phyloP scores from a whole-genome alignment of 257 asterid species.

The Handroanthus guayacan region DNA sequence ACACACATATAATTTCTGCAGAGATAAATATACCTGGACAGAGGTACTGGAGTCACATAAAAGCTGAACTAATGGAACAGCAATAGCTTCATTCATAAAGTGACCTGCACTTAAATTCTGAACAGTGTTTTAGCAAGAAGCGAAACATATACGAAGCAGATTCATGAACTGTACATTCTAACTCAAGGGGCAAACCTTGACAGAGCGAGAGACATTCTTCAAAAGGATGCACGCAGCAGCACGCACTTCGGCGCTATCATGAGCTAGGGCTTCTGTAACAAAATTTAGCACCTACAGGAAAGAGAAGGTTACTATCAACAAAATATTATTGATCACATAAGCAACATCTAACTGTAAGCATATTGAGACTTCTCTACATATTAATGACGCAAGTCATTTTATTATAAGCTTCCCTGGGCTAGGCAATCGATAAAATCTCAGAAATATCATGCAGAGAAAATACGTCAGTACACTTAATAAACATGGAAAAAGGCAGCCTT shows the following conservation, averaged over 20 bases:
- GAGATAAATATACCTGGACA: conserved; percentile 66
- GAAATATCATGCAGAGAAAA: conserved; percentile 5
- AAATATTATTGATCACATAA: background rate
- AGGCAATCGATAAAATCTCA: conserved; percentile 22
- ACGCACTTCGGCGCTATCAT: conserved; percentile 78
- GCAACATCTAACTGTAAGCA: conserved; percentile 22
- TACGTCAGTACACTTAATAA: background rate
- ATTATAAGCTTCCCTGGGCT: background rate
- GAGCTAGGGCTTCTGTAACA: conserved; percentile 64
- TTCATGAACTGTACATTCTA: conserved; percentile 10
- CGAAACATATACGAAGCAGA: conserved; percentile 26
- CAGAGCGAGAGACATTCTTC: conserved; percentile 84
- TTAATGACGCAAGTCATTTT: conserved; percentile 10
- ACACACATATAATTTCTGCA: background rate
- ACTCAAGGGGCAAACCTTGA: conserved; percentile 65
- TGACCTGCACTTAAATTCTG: conserved; percentile 91
- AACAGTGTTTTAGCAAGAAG: conserved; percentile 42
- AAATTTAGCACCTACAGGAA: conserved; percentile 64
- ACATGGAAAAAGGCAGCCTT: background rate
- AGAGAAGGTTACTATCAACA: conserved; percentile 29
- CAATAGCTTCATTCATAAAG: conserved; percentile 66
- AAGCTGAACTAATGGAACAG: conserved; percentile 75
- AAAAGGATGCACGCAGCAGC: conserved; percentile 83
- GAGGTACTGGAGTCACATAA: conserved; percentile 61
- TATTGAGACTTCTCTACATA: conserved; percentile 17